A percentile compares a stretch with the other conserved stretches of the same genome.
Conservation (phyloP, 352 stramenopile species). For the Phytophthora europaea region DNA sequence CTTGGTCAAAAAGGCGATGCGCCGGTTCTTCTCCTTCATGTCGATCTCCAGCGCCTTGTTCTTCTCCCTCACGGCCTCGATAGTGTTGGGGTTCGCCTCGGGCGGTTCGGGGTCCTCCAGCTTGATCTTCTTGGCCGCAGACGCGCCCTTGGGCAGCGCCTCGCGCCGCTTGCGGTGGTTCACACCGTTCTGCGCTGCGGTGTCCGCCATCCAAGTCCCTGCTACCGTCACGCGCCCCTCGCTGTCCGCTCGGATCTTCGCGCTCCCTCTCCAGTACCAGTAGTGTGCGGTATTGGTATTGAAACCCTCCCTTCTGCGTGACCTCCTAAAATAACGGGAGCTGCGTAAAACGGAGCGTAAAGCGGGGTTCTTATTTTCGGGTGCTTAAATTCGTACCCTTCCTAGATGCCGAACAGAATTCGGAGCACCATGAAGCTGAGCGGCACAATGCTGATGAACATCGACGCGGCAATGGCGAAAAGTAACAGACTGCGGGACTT, state of each 20-base stretch:
- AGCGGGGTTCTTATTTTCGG: constrained; percentile 5
- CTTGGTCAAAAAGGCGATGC: constrained; percentile 67
- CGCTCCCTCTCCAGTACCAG: constrained; percentile 12
- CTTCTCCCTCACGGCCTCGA: constrained; percentile 76
- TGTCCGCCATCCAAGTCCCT: constrained; percentile 41
- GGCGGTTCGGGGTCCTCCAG: constrained; percentile 67
- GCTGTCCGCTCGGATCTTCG: constrained; percentile 33
- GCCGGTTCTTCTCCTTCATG: constrained; percentile 85
- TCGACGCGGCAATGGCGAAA: constrained; percentile 38
- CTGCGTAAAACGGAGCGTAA: constrained; percentile 33
- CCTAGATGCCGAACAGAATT: constrained; percentile 29
- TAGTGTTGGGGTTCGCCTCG: constrained; percentile 80
- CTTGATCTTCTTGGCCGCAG: constrained; percentile 72
- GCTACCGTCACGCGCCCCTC: too few species aligned
- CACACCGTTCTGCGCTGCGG: constrained; percentile 38
- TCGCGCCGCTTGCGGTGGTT: constrained; percentile 58
- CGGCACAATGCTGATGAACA: constrained; percentile 48
- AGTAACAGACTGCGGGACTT: constrained; percentile 47
- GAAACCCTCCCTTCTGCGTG: constrained; percentile 17
- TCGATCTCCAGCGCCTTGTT: constrained; percentile 84
- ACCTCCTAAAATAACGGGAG: constrained; percentile 17
- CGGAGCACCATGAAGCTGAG: constrained; percentile 40
- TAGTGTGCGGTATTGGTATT: constrained; percentile 4
- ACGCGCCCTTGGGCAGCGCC: constrained; percentile 23
- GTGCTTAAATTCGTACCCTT: constrained; percentile 21